Evolutionary conservation across 2,329 filamentous ascomycete genomes (phyloP).

Genomic region (Fusarium bactridioides): DNA sequence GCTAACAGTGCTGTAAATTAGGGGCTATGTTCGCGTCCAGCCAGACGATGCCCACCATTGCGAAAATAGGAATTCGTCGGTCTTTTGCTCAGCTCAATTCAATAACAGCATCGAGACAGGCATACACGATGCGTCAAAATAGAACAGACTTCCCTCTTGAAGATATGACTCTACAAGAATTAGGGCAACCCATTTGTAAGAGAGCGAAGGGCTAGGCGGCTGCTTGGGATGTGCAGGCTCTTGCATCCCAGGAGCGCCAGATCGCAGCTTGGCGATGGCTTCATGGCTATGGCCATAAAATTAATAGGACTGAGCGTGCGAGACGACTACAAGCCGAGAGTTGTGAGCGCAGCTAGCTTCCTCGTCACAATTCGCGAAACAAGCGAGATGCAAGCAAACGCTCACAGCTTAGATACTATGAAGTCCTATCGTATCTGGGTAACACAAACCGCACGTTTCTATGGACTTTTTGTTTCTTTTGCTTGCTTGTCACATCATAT

Average conservation of each 20-base stretch:
- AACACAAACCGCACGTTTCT: no score
- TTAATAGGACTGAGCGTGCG: no score
- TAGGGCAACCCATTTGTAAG: not conserved
- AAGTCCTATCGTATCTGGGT: not conserved
- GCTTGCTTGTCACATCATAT: not conserved
- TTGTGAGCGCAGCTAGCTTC: fast-evolving
- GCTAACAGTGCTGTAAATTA: not conserved
- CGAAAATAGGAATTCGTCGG: not conserved
- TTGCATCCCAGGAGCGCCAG: not conserved
- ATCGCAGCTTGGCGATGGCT: not conserved
- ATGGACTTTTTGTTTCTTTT: no score
- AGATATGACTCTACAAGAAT: not conserved
- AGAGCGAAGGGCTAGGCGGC: not conserved
- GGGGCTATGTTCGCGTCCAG: not conserved
- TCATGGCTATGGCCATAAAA: no score
- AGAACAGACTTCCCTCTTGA: not conserved
- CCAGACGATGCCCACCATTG: not conserved
- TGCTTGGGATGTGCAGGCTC: not conserved
- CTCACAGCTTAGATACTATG: not conserved
- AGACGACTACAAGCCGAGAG: not conserved
- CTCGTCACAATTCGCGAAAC: not conserved
- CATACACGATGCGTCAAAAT: not conserved
- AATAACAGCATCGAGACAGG: not conserved
- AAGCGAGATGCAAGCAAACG: not conserved
- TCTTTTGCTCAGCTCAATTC: not conserved